These are phyloP conservation scores for Nakazawaea wyomingensis DNA, from an alignment of 805 yeast species.

Conservation along the genomic window DNA sequence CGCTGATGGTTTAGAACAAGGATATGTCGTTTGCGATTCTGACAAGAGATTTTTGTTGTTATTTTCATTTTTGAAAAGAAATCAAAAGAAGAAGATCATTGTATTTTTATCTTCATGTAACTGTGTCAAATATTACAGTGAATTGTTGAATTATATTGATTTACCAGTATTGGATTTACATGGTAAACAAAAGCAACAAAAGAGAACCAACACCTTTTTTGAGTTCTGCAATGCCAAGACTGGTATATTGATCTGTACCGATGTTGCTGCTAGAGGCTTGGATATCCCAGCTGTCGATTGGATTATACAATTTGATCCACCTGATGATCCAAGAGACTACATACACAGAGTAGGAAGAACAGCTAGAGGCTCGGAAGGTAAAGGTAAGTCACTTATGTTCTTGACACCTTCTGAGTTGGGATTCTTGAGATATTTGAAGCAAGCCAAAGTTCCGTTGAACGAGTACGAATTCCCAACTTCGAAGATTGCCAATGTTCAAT, in stretches of 20 bases:
- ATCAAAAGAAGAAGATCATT: constrained; percentile 85
- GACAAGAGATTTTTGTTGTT: constrained; percentile 87
- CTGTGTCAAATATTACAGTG: constrained; percentile 94
- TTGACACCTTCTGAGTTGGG: constrained; percentile 92
- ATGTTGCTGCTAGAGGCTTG: constrained; percentile 98
- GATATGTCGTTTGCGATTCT: constrained; percentile 95
- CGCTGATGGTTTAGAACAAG: constrained; percentile 96
- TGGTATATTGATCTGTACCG: constrained; percentile 92
- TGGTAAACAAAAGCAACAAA: constrained; percentile 98
- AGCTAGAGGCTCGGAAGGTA: constrained; percentile 86
- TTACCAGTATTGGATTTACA: constrained; percentile 94
- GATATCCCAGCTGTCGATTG: constrained; percentile 99
- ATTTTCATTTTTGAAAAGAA: constrained; percentile 90
- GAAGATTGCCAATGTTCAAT: constrained; percentile 94
- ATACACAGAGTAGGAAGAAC: constrained; percentile 99
- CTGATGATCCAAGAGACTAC: constrained; percentile 99
- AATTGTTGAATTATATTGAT: constrained; percentile 90
- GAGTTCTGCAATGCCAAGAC: constrained; percentile 96
- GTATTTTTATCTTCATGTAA: constrained; percentile 96
- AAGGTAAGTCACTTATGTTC: constrained; percentile 93
- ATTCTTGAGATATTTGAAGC: constrained; percentile 87
- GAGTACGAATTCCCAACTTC: constrained; percentile 94
- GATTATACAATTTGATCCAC: constrained; percentile 99
- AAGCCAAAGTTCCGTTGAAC: constrained; percentile 95
- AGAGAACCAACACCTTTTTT: constrained; percentile 95